Conservation (phyloP, 257 asterid species). For the Eucommia ulmoides region DNA sequence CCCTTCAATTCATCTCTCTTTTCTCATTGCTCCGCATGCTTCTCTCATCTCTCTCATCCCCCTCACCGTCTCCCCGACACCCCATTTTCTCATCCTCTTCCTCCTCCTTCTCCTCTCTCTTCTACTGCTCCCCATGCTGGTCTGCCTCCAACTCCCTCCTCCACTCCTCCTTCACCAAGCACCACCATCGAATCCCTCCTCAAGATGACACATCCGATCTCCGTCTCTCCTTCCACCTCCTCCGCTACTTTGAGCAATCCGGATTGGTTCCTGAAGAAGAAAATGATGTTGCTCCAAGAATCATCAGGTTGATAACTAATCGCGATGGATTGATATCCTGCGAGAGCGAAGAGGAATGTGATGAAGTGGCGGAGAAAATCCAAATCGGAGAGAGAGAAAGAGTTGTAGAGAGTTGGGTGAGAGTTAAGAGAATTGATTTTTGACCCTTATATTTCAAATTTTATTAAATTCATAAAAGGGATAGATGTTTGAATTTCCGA, state of each 20-base stretch:
- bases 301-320: slow-evolving; percentile 57
- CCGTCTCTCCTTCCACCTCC: slow-evolving; percentile 71
- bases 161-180: no score
- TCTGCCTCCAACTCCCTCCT: slow-evolving; percentile 27
- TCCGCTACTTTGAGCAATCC: slow-evolving; percentile 14
- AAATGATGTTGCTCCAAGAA: slow-evolving; percentile 14
- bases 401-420: slow-evolving; percentile 23
- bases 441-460: no score
- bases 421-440: no score
- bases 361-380: slow-evolving; percentile 24
- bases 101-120: slow-evolving; percentile 35
- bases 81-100: slow-evolving; percentile 33
- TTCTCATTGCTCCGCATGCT: slow-evolving; percentile 72
- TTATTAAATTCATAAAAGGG: no score
- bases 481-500: no score
- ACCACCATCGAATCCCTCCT: slow-evolving; percentile 16
- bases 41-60: slow-evolving; percentile 26
- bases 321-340: slow-evolving; percentile 22
- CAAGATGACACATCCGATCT: slow-evolving; percentile 36
- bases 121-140: slow-evolving; percentile 46
- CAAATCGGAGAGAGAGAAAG: slow-evolving; percentile 32
- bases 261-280: slow-evolving; percentile 1
- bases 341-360: slow-evolving; percentile 2
- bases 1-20: slow-evolving; percentile 39
- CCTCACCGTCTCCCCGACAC: not conserved